A percentile compares a stretch with the other conserved stretches of the same genome.
phyloP scores from a whole-genome alignment of 768 basidiomycete genomes.

The Pleurotus salmoneostramineus region DNA sequence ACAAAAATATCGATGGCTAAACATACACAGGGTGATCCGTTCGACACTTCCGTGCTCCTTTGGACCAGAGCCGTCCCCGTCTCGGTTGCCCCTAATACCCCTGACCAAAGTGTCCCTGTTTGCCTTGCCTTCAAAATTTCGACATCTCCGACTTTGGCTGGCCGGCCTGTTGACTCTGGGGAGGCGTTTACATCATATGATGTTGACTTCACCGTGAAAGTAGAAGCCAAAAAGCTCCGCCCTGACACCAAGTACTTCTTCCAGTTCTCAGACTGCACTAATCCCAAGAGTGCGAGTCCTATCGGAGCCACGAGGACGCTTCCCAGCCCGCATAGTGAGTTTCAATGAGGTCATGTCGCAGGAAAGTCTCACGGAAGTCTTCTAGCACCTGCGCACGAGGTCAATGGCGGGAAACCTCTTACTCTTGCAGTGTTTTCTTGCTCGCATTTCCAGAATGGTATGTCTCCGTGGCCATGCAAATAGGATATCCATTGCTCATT shows the following conservation, averaged over 20 bases:
- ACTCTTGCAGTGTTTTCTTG: conserved; percentile 59
- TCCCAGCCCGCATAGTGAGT: conserved; percentile 40
- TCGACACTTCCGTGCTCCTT: conserved; percentile 50
- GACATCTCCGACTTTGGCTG: conserved; percentile 27
- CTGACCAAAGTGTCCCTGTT: conserved; percentile 48
- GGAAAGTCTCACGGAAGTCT: not conserved
- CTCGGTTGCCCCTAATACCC: conserved; percentile 23
- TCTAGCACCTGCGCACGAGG: conserved; percentile 38
- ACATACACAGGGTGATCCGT: conserved; percentile 44
- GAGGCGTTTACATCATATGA: conserved; percentile 54
- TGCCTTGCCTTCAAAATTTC: conserved; percentile 47
- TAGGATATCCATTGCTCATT: too few relatives aligned
- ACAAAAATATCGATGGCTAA: conserved; percentile 44
- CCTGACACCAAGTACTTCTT: conserved; percentile 55
- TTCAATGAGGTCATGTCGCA: not conserved
- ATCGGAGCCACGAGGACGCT: conserved; percentile 53
- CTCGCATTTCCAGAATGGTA: conserved; percentile 49
- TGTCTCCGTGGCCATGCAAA: conserved; percentile 7
- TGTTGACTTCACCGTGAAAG: conserved; percentile 58
- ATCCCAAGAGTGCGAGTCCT: conserved; percentile 36
- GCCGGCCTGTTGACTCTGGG: conserved; percentile 34
- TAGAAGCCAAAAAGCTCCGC: conserved; percentile 46
- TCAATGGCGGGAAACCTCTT: conserved; percentile 49
- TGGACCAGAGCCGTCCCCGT: conserved; percentile 55
- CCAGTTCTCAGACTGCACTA: conserved; percentile 52